These are phyloP conservation scores for Blastobotrys ciferrii DNA, from an alignment of 1,139 yeast species.

Conservation along the genomic window DNA sequence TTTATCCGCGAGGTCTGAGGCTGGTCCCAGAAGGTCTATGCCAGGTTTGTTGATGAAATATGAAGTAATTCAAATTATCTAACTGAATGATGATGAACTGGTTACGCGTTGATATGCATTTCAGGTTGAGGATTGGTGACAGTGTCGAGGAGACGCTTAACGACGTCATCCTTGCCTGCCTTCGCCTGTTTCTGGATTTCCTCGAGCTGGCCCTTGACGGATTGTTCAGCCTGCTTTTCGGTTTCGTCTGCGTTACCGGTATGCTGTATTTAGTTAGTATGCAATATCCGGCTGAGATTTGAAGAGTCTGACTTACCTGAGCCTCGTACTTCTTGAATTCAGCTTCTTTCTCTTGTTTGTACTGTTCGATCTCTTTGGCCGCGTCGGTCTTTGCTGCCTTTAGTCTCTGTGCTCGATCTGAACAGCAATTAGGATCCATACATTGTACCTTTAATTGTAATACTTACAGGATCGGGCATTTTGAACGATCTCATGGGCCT, in stretches of 20 bases:
- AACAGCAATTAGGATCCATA: not conserved
- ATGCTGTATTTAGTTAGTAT: slow-evolving; percentile 38
- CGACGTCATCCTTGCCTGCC: slow-evolving; percentile 64
- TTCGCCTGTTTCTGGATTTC: slow-evolving; percentile 62
- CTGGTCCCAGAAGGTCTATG: too few relatives aligned
- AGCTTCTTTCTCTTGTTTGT: slow-evolving; percentile 78
- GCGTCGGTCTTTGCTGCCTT: slow-evolving; percentile 96
- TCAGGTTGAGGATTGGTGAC: slow-evolving; percentile 77
- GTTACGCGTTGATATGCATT: slow-evolving; percentile 71
- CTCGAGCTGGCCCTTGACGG: slow-evolving; percentile 43
- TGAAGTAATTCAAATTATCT: too few relatives aligned
- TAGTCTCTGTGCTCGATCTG: slow-evolving; percentile 76
- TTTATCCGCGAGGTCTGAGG: too few relatives aligned
- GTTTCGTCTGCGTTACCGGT: slow-evolving; percentile 65
- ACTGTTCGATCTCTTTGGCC: slow-evolving; percentile 79
- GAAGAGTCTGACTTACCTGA: slow-evolving; percentile 19
- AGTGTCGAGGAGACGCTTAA: slow-evolving; percentile 74
- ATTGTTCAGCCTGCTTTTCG: slow-evolving; percentile 66
- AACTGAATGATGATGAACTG: not conserved
- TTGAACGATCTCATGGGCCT: slow-evolving; percentile 91
- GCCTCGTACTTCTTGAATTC: slow-evolving; percentile 73
- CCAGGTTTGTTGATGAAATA: too few relatives aligned
- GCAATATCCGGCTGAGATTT: not conserved
- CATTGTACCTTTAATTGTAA: not conserved
- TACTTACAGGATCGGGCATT: slow-evolving; percentile 74